phyloP scores from a whole-genome alignment of 768 basidiomycete species.

The Boletus eberwhitei region DNA sequence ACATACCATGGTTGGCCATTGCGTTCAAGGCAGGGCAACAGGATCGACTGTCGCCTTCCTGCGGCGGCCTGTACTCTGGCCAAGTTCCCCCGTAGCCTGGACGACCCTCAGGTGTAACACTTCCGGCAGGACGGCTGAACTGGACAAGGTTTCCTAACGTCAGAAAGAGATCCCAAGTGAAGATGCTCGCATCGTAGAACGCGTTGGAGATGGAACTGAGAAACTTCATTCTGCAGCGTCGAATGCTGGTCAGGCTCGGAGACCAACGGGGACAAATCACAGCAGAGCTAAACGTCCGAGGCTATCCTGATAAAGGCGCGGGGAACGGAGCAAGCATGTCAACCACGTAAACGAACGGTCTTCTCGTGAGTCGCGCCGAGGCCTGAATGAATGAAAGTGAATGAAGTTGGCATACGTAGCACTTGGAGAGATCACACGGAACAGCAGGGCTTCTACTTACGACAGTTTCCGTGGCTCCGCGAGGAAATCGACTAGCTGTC shows the following conservation, averaged over 20 bases:
- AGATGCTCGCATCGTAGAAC: not conserved
- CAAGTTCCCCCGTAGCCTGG: constrained; percentile 59
- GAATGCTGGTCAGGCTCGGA: not conserved
- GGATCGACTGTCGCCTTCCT: constrained; percentile 61
- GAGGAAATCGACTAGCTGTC: not conserved
- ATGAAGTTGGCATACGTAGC: not conserved
- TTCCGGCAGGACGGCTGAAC: constrained; percentile 39
- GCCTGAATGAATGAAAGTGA: not conserved
- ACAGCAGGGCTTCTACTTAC: not conserved
- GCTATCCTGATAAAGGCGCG: not conserved
- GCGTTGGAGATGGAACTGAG: constrained; percentile 8
- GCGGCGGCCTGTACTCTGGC: constrained; percentile 62
- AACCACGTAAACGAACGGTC: not conserved
- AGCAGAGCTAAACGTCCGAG: not conserved
- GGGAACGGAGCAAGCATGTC: not conserved
- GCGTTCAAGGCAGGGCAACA: constrained; percentile 74
- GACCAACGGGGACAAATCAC: not conserved
- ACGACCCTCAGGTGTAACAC: constrained; percentile 50
- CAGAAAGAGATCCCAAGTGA: constrained; percentile 12
- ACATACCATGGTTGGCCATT: constrained; percentile 76
- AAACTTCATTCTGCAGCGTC: constrained; percentile 3
- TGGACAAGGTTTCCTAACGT: constrained; percentile 13
- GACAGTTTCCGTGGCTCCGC: not conserved
- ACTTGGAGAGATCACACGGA: not conserved
- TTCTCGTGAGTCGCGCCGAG: not conserved